Evolutionary conservation across 2,329 filamentous ascomycete species (phyloP).

Genomic region (Aspergillus oerlinghausenensis): DNA sequence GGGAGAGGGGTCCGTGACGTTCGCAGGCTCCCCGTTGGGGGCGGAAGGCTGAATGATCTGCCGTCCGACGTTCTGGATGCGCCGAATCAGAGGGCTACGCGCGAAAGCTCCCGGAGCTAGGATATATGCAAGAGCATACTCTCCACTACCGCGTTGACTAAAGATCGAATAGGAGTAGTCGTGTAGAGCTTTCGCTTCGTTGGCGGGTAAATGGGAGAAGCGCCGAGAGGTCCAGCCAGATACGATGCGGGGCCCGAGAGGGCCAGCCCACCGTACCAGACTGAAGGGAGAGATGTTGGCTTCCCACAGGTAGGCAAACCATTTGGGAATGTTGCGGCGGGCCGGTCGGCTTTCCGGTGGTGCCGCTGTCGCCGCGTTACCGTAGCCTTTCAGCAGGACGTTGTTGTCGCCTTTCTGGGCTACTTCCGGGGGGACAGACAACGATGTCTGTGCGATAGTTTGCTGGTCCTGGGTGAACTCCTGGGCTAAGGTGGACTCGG

Average conservation of each 20-base stretch:
- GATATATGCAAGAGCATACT: conserved; percentile 89
- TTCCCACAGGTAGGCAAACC: conserved; percentile 93
- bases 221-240: conserved; percentile 92
- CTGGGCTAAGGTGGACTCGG: conserved; percentile 66
- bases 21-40: conserved; percentile 7
- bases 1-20: conserved; percentile 11
- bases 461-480: conserved; percentile 75
- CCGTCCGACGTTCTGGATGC: conserved; percentile 82
- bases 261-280: conserved; percentile 80
- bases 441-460: conserved; percentile 29
- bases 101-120: conserved; percentile 92
- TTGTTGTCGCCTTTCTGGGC: conserved; percentile 44
- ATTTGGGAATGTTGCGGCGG: conserved; percentile 66
- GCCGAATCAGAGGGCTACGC: conserved; percentile 76
- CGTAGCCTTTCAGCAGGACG: conserved; percentile 45
- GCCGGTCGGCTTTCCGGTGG: conserved; percentile 40
- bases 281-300: conserved; percentile 95
- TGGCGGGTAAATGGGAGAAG: conserved; percentile 78
- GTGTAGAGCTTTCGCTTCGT: conserved; percentile 80
- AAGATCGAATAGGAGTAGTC: conserved; percentile 94
- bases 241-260: conserved; percentile 83
- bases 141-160: conserved; percentile 83
- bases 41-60: conserved; percentile 47
- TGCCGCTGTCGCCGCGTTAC: conserved; percentile 18
- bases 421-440: conserved; percentile 17